Base-by-base conservation (phyloP, 176 grass and related monocot species). In the Secale cereale region DNA sequence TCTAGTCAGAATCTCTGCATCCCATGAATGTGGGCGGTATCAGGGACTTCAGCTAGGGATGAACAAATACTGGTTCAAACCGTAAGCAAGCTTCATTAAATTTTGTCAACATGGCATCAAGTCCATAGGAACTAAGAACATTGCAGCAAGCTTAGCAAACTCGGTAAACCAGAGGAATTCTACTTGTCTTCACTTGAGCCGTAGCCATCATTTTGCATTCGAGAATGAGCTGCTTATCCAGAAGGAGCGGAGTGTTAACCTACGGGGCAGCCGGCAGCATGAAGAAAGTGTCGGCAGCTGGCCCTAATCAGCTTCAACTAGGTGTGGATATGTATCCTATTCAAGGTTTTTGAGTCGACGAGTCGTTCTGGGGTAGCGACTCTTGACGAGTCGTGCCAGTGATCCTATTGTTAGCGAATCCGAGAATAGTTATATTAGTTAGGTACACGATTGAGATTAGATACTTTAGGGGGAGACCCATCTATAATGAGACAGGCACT, bases 241-340 rank as follows among this genome's bases (percentile, higher is more conserved):
- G 37, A 37, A 72, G 37, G 10, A n/a, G 13, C 7, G 7, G 43
- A 46, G 39, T 16, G 23, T 46, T 27, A 45, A 25, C 70, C 6
- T 27, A 45, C 13, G 68, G 7, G 70, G 23, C 23, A 46, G 70
- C 23, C n/a, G 23, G 25, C 39, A 28, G 23, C 12, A 45, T 15
- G 39, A 27, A 48, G 15, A 13, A 48, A 74, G 71, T 28, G 15
- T 74, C 27, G 40, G 41, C 23, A 28, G 40, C 40, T 50, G 41
- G 40, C 71, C 71, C 15, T 74, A 74, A 74, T 50, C 41, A 74
- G 41, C 41, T 74, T 19, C 25, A 74, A 74, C 71, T 29, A 74
- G 50, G 46, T 30, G 14, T 48, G 15, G 41, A 74, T 50, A 19
- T 46, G 25, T 12, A 70, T 50, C 41, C 14, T 46, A 28, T 28